Percentiles rank a stretch among this genome's conserved stretches.
Conservation (phyloP, 768 basidiomycete genomes). For the Chlorophyllum brunneum region DNA sequence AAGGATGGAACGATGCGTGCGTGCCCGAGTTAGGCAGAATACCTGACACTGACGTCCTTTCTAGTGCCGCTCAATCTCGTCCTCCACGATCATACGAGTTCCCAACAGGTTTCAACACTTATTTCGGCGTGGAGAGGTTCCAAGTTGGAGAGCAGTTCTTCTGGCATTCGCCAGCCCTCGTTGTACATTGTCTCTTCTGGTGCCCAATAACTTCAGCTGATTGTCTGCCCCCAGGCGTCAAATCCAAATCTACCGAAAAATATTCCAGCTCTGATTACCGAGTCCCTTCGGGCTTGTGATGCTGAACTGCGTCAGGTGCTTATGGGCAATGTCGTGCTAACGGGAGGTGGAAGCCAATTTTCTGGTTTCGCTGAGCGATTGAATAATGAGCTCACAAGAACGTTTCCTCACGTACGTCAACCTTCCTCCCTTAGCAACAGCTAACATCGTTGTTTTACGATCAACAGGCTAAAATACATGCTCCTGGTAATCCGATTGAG, state of each 20-base stretch:
- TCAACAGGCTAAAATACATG: conserved; percentile 82
- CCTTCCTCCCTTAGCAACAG: not conserved
- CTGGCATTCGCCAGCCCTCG: conserved; percentile 57
- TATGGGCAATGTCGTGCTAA: conserved; percentile 89
- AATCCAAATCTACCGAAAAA: conserved; percentile 74
- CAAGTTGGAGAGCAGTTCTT: conserved; percentile 89
- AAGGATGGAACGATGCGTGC: conserved; percentile 87
- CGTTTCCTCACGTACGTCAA: conserved; percentile 72
- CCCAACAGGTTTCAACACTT: conserved; percentile 86
- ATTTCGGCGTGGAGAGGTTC: conserved; percentile 80
- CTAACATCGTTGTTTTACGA: too few species aligned
- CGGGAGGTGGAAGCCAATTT: conserved; percentile 90
- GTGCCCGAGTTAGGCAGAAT: conserved; percentile 19
- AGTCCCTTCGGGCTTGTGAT: conserved; percentile 82
- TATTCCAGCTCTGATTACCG: conserved; percentile 70
- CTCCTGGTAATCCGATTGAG: conserved; percentile 87
- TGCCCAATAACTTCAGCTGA: not conserved
- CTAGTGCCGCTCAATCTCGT: conserved; percentile 56
- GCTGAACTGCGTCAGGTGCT: conserved; percentile 88
- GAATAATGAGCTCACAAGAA: conserved; percentile 64
- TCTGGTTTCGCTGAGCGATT: conserved; percentile 85
- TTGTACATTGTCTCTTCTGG: conserved; percentile 31
- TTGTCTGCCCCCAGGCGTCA: conserved; percentile 28
- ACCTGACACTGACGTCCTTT: not conserved
- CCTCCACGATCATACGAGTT: conserved; percentile 84